Conservation (phyloP, 768 basidiomycete genomes). For the Mycena kentingensis region DNA sequence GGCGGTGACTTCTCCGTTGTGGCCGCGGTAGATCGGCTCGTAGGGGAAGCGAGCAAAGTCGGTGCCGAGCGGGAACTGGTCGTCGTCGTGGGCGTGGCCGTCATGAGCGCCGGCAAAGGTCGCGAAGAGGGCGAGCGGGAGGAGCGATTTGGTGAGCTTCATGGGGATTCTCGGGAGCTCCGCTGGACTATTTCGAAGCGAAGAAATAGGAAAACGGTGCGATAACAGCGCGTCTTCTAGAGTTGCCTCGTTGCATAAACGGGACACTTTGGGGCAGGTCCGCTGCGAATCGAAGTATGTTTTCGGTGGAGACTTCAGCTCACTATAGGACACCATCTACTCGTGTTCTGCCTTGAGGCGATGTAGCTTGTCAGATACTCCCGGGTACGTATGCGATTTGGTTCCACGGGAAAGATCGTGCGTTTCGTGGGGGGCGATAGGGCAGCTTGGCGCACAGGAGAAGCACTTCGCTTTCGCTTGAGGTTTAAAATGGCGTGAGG, state of each 20-base stretch:
- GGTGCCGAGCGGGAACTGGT: conserved; percentile 66
- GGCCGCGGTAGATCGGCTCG: conserved; percentile 56
- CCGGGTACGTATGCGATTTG: conserved; percentile 17
- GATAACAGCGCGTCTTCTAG: no score
- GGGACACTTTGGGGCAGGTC: no score
- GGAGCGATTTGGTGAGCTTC: conserved; percentile 24
- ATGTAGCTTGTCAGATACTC: conserved; percentile 27
- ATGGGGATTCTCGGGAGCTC: conserved; percentile 20
- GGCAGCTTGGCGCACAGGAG: conserved; percentile 1
- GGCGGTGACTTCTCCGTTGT: conserved; percentile 67
- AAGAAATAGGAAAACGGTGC: conserved; percentile 4
- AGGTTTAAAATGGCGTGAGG: not conserved
- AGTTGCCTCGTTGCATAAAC: no score
- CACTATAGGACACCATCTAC: conserved; percentile 21
- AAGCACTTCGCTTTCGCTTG: conserved; percentile 4
- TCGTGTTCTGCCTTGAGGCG: conserved; percentile 58
- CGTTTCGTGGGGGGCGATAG: conserved; percentile 13
- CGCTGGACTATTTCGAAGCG: not conserved
- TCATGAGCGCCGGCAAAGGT: conserved; percentile 36
- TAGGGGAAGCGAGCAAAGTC: conserved; percentile 69
- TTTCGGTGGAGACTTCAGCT: conserved; percentile 7
- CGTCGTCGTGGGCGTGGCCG: conserved; percentile 43
- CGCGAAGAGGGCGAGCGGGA: conserved; percentile 29
- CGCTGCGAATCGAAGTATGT: conserved; percentile 4
- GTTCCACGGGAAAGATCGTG: conserved; percentile 11